Percentiles rank a stretch among this genome's conserved stretches.
These are phyloP conservation scores for Eucalyptus erythrocorys DNA, from an alignment of 345 rosid genomes.

Conservation along the genomic window DNA sequence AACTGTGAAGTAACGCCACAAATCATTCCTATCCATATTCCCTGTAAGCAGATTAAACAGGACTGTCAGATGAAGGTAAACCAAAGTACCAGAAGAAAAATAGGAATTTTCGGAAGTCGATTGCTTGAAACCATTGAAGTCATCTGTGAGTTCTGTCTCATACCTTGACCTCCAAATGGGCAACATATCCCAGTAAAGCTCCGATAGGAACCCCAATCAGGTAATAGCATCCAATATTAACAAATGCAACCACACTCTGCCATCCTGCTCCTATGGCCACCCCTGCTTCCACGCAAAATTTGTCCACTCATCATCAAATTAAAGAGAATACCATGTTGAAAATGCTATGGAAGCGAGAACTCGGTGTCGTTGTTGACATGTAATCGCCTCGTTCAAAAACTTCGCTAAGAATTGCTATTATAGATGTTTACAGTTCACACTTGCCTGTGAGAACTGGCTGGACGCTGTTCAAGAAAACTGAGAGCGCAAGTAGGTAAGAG, in stretches of 20 bases:
- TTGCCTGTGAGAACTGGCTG: constrained; percentile 12
- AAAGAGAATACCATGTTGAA: neutral
- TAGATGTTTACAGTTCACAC: neutral
- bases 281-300: constrained; percentile 18
- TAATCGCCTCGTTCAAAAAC: neutral
- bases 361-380: neutral
- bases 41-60: neutral
- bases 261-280: constrained; percentile 77
- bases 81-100: neutral
- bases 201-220: constrained; percentile 59
- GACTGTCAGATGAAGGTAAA: neutral
- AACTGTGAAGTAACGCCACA: constrained; percentile 7
- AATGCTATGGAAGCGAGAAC: neutral
- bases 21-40: constrained; percentile 9
- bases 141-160: neutral
- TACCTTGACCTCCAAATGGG: constrained; percentile 43
- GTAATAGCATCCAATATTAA: constrained; percentile 49
- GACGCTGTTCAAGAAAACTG: constrained; percentile 2
- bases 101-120: neutral
- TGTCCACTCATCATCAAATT: neutral
- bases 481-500: constrained; percentile 2
- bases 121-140: neutral
- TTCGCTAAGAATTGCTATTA: neutral
- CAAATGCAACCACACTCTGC: constrained; percentile 44
- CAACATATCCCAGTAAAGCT: constrained; percentile 39